A percentile compares a stretch with the other conserved stretches of the same genome.
Evolutionary conservation across 106 monocot species (phyloP).

Genomic region (Allium sativum): DNA sequence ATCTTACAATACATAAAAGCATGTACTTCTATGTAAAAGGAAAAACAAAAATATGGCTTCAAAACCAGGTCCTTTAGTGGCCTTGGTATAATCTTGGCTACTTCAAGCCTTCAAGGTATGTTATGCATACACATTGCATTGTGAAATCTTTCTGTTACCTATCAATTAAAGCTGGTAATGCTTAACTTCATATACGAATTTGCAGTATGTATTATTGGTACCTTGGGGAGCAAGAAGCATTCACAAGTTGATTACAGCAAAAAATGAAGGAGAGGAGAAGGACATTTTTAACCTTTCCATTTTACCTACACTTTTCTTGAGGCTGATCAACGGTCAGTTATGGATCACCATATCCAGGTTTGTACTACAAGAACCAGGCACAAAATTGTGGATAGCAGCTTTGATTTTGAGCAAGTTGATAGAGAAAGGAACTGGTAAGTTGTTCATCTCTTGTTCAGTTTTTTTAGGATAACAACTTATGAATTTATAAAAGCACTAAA

Average conservation of each 20-base stretch:
- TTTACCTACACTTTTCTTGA: slow-evolving; percentile 23
- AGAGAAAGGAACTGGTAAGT: slow-evolving; percentile 50
- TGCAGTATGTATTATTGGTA: slow-evolving; percentile 30
- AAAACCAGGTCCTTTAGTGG: slow-evolving; percentile 39
- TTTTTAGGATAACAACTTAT: too few species aligned
- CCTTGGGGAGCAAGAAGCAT: slow-evolving; percentile 29
- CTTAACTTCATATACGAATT: too few species aligned
- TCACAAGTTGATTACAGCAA: slow-evolving; percentile 10
- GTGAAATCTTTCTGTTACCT: too few species aligned
- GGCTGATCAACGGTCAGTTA: slow-evolving; percentile 28
- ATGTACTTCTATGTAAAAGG: too few species aligned
- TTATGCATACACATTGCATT: too few species aligned
- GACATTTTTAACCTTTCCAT: slow-evolving; percentile 20
- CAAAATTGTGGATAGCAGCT: slow-evolving; percentile 29
- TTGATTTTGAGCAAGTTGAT: slow-evolving; percentile 45
- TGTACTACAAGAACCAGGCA: slow-evolving; percentile 27
- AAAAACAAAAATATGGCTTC: slow-evolving; percentile 43
- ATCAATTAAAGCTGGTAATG: too few species aligned
- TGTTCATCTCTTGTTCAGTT: background rate
- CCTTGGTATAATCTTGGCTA: slow-evolving; percentile 54
- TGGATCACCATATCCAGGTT: slow-evolving; percentile 37
- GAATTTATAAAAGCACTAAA: too few species aligned
- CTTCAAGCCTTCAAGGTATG: too few species aligned
- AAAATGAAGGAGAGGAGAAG: slow-evolving; percentile 4
- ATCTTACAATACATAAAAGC: too few species aligned